Percentiles rank a stretch among this genome's conserved stretches.
phyloP scores from a whole-genome alignment of 164 flowering plant genomes.

The Platanus orientalis region DNA sequence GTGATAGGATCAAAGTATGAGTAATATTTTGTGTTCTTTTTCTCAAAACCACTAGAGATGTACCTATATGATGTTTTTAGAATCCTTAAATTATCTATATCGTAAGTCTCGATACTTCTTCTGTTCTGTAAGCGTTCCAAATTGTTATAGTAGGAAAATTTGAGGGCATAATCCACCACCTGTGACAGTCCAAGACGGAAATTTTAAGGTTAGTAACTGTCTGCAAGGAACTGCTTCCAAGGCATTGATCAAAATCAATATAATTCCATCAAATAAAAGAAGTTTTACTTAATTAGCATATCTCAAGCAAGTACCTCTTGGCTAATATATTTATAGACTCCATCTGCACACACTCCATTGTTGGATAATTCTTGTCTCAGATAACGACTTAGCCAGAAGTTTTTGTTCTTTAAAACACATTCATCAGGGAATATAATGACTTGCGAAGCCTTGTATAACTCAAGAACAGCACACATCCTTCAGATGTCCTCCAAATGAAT shows the following conservation, averaged over 20 bases:
- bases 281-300: not conserved
- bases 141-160: slow-evolving; percentile 21
- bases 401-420: no score
- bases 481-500: no score
- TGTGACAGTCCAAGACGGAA: slow-evolving; percentile 20
- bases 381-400: no score
- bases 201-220: not conserved
- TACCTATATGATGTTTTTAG: slow-evolving; percentile 31
- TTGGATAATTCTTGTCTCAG: no score
- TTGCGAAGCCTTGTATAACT: slow-evolving; percentile 56
- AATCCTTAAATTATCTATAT: slow-evolving; percentile 8
- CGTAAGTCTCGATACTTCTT: slow-evolving; percentile 45
- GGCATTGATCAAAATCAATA: not conserved
- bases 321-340: slow-evolving; percentile 12
- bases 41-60: not conserved
- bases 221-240: not conserved
- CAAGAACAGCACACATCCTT: no score
- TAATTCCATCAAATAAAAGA: not conserved
- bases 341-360: slow-evolving; percentile 5
- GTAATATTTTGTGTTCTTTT: slow-evolving; percentile 10
- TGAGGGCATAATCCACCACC: slow-evolving; percentile 61
- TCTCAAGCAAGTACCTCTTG: slow-evolving; percentile 37
- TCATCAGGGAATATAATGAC: slow-evolving; percentile 29
- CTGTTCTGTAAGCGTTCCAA: slow-evolving; percentile 36
- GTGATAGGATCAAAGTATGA: not conserved